Evolutionary conservation across 2,329 filamentous ascomycete genomes (phyloP), one percentile per base, ranked within the genome.

Genomic region (Fusarium transvaalense): DNA sequence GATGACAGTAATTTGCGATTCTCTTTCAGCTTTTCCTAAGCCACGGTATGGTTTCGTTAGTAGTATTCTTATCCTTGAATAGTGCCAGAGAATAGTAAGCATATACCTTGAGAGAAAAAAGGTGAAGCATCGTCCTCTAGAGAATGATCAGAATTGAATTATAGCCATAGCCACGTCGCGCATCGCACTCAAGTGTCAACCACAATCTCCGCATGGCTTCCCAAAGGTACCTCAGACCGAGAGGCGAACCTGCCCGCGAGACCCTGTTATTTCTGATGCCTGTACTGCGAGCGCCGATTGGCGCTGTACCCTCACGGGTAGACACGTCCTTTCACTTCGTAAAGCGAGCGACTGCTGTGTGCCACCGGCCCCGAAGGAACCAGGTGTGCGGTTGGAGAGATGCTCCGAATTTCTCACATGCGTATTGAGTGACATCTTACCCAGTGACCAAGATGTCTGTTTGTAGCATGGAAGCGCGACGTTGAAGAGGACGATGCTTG

Each of bases 71-170:
- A 25, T 25, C 23, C 23, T 25, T 6, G 23, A 6, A 25, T 25
- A 25, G 23, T 25, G 6, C 23, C 23, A 25, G 23, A 25, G 23
- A 25, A 25, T 25, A 25, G 23, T 25, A 25, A 25, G 5, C 23
- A 25, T 29, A 46, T 32, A 43, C 41, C 38, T 29, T 13, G 31
- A 56, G 34, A 57, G 67, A 71, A 31, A 29, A 63, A 68, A 8
- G 52, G 64, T 61, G 68, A 74, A 25, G 67, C 88, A 86, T 86
- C 89, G 85, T 87, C 89, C 89, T 86, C 88, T 58, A 86, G 85
- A 89, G 89, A 91, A 86, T 92, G 89, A 92, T 92, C 90, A 89
- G 90, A 92, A 92, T 93, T 89, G 90, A 92, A 92, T 92, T 83
- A 65, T 63, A 51, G 54, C 61, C 55, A 6, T 35, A 29, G 51